Conservation (phyloP, 2,329 filamentous ascomycete species). For the Orbilia brochopaga region DNA sequence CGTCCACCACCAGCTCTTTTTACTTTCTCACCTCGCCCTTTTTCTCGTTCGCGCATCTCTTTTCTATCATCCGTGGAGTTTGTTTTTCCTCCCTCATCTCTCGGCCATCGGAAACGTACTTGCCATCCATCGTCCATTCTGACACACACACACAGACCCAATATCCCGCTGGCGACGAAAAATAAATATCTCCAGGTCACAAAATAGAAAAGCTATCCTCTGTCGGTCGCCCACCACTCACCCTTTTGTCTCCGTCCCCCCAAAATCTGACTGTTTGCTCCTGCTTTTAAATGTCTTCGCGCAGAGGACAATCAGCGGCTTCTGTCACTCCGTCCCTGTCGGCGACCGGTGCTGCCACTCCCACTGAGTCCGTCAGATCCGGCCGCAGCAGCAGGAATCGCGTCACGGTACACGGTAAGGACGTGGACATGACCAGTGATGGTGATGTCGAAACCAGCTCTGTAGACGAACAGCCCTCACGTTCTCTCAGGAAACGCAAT, state of each 20-base stretch:
- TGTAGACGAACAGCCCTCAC: slow-evolving; percentile 38
- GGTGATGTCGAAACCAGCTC: slow-evolving; percentile 41
- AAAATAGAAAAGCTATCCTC: not conserved
- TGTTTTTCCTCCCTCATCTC: slow-evolving; percentile 44
- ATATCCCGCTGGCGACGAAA: not conserved
- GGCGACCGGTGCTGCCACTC: slow-evolving; percentile 46
- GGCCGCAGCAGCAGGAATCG: slow-evolving; percentile 39
- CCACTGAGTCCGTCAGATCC: slow-evolving; percentile 43
- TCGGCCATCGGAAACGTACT: slow-evolving; percentile 1
- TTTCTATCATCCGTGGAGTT: slow-evolving; percentile 26
- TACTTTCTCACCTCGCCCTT: slow-evolving; percentile 18
- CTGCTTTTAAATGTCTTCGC: slow-evolving; percentile 45
- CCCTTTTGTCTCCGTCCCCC: not conserved
- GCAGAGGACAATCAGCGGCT: slow-evolving; percentile 47
- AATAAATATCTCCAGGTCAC: not conserved
- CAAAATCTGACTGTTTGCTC: not conserved
- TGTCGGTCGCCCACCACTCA: not conserved
- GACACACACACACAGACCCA: not conserved
- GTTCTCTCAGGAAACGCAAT: slow-evolving; percentile 47
- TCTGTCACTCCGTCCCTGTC: slow-evolving; percentile 46
- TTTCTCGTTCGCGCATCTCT: slow-evolving; percentile 38
- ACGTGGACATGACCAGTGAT: slow-evolving; percentile 50
- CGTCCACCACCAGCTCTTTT: slow-evolving; percentile 13
- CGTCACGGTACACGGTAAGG: slow-evolving; percentile 49
- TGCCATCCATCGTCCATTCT: slow-evolving; percentile 32